Base-by-base conservation (phyloP, 2,329 filamentous ascomycete species). In the Aspergillus caelatus region DNA sequence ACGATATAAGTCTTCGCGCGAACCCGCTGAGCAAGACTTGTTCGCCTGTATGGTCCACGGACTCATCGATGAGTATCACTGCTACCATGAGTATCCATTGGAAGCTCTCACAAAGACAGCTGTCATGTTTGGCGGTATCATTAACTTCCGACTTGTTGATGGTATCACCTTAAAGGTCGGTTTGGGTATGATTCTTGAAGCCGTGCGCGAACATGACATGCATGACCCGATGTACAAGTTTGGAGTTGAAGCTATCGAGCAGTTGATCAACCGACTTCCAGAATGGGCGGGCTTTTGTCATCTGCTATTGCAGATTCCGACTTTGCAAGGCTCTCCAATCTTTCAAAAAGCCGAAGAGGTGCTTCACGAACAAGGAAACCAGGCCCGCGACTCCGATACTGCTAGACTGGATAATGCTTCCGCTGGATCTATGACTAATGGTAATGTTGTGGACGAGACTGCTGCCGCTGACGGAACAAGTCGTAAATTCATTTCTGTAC, bases 41-140 rank as follows among this genome's bases (percentile, higher is more conserved):
- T 99, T 99, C 75, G 92, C 94, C 16, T 97, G 94, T 80, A 99
- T 99, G 93, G 96, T 99, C 41, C 94, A 97, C 73, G 95, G 95
- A 0, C 83, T 99, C 4, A 97, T 99, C 71, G 95, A 99, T 71
- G 95, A 99, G 80, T 99, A 97, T 76, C 90, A 90, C 61, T 96
- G 97, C 74, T 99, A 97, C 75, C 88, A 91, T 46, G 94, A 96
- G 73, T 99, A 99, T 77, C 96, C 96, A 0, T 84, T 97, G n/a
- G 94, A 97, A 74, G 95, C 95, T 7, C 82, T 99, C 57, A 94
- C 94, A 9, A 98, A 94, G 12, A 99, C 95, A 0, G 94, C 95
- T 4, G 94, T 99, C 11, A 86, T 99, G 32, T 99, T 99, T 75
- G 95, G 95, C 61, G 95, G 94, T 32, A 95, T 98, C 68, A 97